phyloP scores from a whole-genome alignment of 2,329 filamentous ascomycete species.

The Fusarium torreyae region DNA sequence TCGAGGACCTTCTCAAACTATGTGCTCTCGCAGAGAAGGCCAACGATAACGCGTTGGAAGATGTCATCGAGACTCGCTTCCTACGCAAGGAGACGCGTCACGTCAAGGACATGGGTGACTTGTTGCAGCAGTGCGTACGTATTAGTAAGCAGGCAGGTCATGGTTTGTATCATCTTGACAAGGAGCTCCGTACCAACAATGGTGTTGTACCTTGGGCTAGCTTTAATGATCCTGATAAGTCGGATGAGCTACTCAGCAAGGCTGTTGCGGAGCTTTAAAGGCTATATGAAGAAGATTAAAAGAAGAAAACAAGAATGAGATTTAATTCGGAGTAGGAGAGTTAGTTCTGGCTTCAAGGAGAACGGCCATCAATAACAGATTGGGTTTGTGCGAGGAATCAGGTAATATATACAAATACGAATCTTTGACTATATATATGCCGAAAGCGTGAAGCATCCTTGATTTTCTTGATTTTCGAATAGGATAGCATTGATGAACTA shows the following conservation, averaged over 20 bases:
- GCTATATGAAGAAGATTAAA: too few species aligned
- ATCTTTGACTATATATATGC: neutral
- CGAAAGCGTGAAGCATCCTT: too few species aligned
- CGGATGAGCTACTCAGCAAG: conserved; percentile 3
- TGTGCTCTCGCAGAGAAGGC: conserved; percentile 8
- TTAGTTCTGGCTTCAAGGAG: too few species aligned
- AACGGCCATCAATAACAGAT: too few species aligned
- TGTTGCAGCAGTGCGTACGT: conserved; percentile 14
- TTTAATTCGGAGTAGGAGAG: too few species aligned
- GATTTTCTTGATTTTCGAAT: too few species aligned
- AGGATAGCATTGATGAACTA: neutral
- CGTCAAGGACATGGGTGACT: conserved; percentile 16
- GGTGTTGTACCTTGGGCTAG: conserved; percentile 15
- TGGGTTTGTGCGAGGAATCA: too few species aligned
- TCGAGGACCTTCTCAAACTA: conserved; percentile 12
- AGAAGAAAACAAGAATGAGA: too few species aligned
- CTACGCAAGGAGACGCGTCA: conserved; percentile 23
- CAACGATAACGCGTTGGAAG: conserved; percentile 6
- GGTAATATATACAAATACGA: neutral
- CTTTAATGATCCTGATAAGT: conserved; percentile 21
- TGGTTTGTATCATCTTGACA: conserved; percentile 18
- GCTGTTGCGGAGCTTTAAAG: neutral
- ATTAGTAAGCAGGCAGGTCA: conserved; percentile 21
- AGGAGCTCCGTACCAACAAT: conserved; percentile 12
- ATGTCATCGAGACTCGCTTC: conserved; percentile 20